Evolutionary conservation across 306 rosid species (phyloP), one percentile per base, ranked within the genome.

Genomic region (Glycine soja): DNA sequence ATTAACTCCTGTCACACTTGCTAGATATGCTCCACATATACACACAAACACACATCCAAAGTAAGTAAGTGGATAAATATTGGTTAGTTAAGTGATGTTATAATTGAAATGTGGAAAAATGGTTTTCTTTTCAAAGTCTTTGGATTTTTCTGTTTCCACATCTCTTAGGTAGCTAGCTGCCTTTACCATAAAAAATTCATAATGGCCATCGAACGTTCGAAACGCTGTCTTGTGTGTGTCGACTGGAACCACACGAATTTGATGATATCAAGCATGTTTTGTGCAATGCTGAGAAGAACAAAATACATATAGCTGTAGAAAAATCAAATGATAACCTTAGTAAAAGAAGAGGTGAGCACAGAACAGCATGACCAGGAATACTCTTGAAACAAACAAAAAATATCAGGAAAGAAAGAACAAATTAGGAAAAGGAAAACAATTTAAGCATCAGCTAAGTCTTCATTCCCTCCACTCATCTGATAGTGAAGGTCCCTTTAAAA

Each of bases 101-200:
- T 76, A 30, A 62, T 46, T 62, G 19, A 62, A 62, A 61, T 61
- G 7, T 10, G 58, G 46, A 48, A 48, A 47, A 8, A 7, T 6
- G 73, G 64, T 62, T 76, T 36, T 32, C 61, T 47, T 46, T 62
- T 63, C 18, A 10, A 64, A 64, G 18, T 51, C 52, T 15, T 63
- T 76, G 40, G 36, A 10, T 5, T 76, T 3, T 76, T 75, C 79
- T 75, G 70, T 16, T 40, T 75, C 24, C 79, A 18, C 24, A 62
- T 76, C 2, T 64, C 7, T 56, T 6, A 64, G 48, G 59, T 10
- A 30, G n/a, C n/a, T 12, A 63, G 57, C 48, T 59, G 16, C 1
- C 24, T 75, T 48, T 50, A 64, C 65, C 74, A 32, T 51, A 0
- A 24, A 24, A 24, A 24, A 24, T 24, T 24, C 30, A 24, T 24